Base-by-base conservation (phyloP, 2,329 filamentous ascomycete genomes). In the Emmonsiellopsis sp. region DNA sequence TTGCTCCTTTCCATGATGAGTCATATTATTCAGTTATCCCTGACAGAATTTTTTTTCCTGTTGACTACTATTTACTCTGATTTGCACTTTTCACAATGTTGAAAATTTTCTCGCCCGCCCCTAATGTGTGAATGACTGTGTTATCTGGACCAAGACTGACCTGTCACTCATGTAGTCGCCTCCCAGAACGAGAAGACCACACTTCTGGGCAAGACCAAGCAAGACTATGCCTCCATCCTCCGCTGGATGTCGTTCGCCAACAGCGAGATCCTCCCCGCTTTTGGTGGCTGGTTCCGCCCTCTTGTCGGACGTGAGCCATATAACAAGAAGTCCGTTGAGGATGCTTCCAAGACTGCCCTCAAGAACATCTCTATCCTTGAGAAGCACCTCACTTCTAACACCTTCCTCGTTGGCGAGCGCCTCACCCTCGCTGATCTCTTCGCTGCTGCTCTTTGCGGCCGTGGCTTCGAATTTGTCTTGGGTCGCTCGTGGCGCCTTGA, bases 171-270 rank as follows among this genome's bases (percentile, higher is more conserved):
- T 21, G 31, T 48, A 97, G 93, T 98, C 72, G 90, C 93, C 68
- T 97, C 93, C 65, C 93, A 98, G 80, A 98, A 98, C 75, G 93
- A 97, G 86, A 97, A 97, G 87, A 98, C 93, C 67, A 94, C 90
- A 64, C 90, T 98, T 62, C 85, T 98, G 66, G 93, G 93, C 71
- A 97, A 97, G 86, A 98, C 91, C 78, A 98, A 98, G 87, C 92
- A 98, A 81, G 93, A 98, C 84, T 92, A 97, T 76, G 93, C 93
- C 66, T 91, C 91, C 64, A 98, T 98, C 75, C 81, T 98, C 71
- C 88, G 87, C 77, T 98, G 93, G 93, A 85, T 96, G 86, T 97
- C 92, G 62, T 97, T 85, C 77, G 87, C 86, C 83, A 98, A 97
- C 84, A 72, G 76, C 56, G 92, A 98, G 80, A 72, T 96, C 67